These are phyloP conservation scores for Leccinum subfulvum DNA, from an alignment of 1,284 basidiomycete genomes.

Conservation along the genomic window DNA sequence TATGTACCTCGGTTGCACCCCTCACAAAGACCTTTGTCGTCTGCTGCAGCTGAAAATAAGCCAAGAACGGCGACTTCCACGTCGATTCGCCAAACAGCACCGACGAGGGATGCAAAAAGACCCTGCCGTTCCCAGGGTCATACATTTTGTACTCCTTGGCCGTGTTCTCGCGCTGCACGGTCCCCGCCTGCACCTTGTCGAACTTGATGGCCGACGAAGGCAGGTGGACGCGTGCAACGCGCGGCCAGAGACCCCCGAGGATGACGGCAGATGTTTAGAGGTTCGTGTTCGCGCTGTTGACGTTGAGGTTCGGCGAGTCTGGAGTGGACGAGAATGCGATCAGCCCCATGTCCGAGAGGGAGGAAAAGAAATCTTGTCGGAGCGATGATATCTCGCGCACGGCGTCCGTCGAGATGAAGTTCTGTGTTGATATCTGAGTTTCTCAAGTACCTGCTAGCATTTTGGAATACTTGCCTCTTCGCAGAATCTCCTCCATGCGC, in stretches of 20 bases:
- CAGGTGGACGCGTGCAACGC: conserved; percentile 72
- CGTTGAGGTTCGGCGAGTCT: conserved; percentile 49
- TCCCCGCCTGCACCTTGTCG: conserved; percentile 78
- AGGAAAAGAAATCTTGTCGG: conserved; percentile 74
- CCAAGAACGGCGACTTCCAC: conserved; percentile 79
- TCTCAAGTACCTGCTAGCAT: no score
- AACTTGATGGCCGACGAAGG: conserved; percentile 77
- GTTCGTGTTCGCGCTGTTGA: conserved; percentile 64
- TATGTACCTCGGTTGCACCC: conserved; percentile 79
- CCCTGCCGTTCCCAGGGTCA: conserved; percentile 58
- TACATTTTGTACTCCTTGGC: conserved; percentile 82
- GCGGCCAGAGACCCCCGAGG: conserved; percentile 82
- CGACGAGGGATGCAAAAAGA: conserved; percentile 86
- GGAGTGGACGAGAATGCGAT: conserved; percentile 47
- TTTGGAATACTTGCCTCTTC: conserved; percentile 57
- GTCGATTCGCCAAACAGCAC: conserved; percentile 72
- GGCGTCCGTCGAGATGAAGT: conserved; percentile 78
- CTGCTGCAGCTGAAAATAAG: conserved; percentile 81
- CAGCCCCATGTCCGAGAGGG: conserved; percentile 77
- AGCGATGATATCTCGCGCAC: conserved; percentile 83
- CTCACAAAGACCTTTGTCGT: conserved; percentile 86
- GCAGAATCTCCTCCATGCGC: conserved; percentile 65
- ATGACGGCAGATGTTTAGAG: conserved; percentile 79
- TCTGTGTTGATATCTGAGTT: conserved; percentile 41
- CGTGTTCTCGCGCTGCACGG: conserved; percentile 77